Conservation (phyloP, 768 basidiomycete genomes). For the Saitozyma sp. region DNA sequence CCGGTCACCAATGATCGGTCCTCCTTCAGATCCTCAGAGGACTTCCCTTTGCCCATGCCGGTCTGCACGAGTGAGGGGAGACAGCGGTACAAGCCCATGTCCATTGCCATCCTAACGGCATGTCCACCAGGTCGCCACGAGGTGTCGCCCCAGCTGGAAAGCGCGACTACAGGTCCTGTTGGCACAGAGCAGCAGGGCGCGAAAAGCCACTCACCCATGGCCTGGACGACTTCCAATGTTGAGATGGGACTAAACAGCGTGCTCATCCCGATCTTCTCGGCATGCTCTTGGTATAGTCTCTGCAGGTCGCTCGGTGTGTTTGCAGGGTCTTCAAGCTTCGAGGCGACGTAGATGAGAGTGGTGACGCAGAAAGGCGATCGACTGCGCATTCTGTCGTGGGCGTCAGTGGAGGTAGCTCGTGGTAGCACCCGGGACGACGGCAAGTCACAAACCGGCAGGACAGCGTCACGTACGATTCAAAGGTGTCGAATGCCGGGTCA, state of each 20-base stretch:
- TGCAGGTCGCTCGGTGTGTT: conserved; percentile 27
- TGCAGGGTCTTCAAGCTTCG: conserved; percentile 33
- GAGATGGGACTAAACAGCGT: conserved; percentile 40
- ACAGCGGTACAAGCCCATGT: conserved; percentile 41
- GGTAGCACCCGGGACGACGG: too few species aligned
- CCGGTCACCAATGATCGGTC: conserved; percentile 37
- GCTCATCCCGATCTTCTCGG: conserved; percentile 42
- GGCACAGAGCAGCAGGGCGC: background rate
- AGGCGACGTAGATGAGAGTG: conserved; percentile 27
- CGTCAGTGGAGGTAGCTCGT: too few species aligned
- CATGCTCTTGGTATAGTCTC: conserved; percentile 28
- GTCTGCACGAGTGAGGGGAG: conserved; percentile 27
- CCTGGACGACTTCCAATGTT: conserved; percentile 41
- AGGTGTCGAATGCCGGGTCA: too few species aligned
- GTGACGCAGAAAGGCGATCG: conserved; percentile 41
- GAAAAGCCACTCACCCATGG: conserved; percentile 13
- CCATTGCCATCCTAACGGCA: conserved; percentile 43
- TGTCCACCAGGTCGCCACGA: conserved; percentile 45
- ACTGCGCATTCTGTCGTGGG: conserved; percentile 24
- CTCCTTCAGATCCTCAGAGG: conserved; percentile 20
- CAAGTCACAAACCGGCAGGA: too few species aligned
- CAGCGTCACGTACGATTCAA: too few species aligned
- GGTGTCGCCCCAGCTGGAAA: conserved; percentile 41
- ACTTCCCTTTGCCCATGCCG: conserved; percentile 34
- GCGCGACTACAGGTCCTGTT: conserved; percentile 8